Percentiles rank a stretch among this genome's conserved stretches.
phyloP scores from a whole-genome alignment of 2,329 filamentous ascomycete genomes.

The Fusarium cicatricum region DNA sequence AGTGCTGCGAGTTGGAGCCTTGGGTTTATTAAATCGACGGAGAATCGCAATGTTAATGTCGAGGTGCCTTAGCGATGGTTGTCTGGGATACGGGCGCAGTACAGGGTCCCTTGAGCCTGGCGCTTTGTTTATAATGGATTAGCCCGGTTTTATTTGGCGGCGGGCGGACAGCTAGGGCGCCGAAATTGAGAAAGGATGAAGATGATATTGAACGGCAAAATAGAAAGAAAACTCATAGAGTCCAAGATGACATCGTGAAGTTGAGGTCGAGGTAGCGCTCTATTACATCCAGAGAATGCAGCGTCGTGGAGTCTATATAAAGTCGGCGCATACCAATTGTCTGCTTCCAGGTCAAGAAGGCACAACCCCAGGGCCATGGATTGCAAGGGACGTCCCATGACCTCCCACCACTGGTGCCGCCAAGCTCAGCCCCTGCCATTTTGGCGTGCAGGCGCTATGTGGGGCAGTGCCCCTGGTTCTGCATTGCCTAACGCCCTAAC shows the following conservation, averaged over 20 bases:
- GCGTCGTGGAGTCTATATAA: constrained; percentile 29
- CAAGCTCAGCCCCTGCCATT: constrained; percentile 1
- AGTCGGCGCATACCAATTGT: constrained; percentile 31
- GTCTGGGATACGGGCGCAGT: constrained; percentile 46
- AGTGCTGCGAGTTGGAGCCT: constrained; percentile 16
- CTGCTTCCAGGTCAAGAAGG: constrained; percentile 8
- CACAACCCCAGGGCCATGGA: not conserved
- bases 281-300: constrained; percentile 20
- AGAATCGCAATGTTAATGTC: constrained; percentile 18
- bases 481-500: not conserved
- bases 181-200: constrained; percentile 14
- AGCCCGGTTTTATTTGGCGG: constrained; percentile 44
- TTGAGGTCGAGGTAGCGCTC: not conserved
- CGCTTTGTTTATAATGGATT: constrained; percentile 52
- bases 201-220: not conserved
- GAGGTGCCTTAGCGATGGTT: constrained; percentile 39
- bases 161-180: constrained; percentile 17
- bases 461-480: constrained; percentile 9
- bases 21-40: constrained; percentile 34
- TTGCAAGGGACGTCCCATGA: constrained; percentile 1
- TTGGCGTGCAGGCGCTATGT: not conserved
- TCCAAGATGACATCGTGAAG: not conserved
- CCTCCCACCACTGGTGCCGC: not conserved
- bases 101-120: constrained; percentile 40
- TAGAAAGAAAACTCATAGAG: not conserved